phyloP scores from a whole-genome alignment of 345 rosid species.

The Eucalyptus cloeziana region DNA sequence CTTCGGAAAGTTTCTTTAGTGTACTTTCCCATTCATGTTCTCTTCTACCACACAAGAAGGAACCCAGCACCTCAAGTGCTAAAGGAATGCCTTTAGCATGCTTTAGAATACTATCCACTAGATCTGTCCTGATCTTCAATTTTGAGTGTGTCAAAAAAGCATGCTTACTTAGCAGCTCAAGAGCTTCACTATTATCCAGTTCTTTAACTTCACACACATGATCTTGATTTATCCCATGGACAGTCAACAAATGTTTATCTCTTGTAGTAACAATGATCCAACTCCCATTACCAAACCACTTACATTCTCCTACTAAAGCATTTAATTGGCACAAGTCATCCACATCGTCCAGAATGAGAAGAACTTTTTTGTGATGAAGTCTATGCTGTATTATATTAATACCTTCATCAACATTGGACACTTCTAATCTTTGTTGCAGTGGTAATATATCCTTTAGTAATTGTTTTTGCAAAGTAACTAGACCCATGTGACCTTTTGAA shows the following conservation, averaged over 20 bases:
- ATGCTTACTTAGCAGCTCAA: neutral
- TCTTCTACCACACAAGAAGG: neutral
- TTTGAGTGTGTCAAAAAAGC: rapidly evolving
- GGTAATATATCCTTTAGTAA: too few species aligned
- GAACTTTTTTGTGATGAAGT: neutral
- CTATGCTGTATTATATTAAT: neutral
- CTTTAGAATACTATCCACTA: too few species aligned
- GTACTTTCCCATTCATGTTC: neutral
- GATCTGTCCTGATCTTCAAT: rapidly evolving
- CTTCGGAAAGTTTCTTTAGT: neutral
- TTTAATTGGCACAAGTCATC: neutral
- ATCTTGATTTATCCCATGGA: neutral
- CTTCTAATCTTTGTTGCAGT: too few species aligned
- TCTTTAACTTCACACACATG: neutral
- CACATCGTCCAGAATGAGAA: rapidly evolving
- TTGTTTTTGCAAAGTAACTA: neutral
- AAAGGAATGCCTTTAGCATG: neutral
- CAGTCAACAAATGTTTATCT: neutral
- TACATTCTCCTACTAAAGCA: neutral
- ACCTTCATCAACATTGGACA: neutral
- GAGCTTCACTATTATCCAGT: neutral
- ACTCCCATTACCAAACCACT: neutral
- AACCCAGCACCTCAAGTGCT: neutral
- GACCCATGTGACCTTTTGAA: rapidly evolving
- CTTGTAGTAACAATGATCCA: neutral